phyloP scores from a whole-genome alignment of 2,329 filamentous ascomycete genomes.

The Plenodomus lindquistii region DNA sequence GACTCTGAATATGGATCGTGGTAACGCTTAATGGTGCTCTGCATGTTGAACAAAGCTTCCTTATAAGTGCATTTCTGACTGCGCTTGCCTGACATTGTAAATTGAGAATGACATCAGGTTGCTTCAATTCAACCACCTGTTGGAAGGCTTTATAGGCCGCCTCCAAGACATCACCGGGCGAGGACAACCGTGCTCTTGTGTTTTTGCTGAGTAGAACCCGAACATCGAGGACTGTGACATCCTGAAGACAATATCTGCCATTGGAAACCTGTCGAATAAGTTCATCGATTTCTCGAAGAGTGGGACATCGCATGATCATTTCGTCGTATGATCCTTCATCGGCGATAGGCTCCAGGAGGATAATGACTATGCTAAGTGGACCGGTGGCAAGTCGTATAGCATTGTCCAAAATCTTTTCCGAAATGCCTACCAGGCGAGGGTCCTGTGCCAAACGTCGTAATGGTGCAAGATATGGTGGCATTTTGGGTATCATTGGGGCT shows the following conservation, averaged over 20 bases:
- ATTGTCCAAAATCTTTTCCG: background rate
- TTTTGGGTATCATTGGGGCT: no score
- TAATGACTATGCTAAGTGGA: background rate
- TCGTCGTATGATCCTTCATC: background rate
- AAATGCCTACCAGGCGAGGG: background rate
- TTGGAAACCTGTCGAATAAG: background rate
- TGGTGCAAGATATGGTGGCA: no score
- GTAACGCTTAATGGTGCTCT: no score
- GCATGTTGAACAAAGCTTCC: background rate
- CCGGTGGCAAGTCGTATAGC: background rate
- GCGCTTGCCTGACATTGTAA: background rate
- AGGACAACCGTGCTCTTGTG: background rate
- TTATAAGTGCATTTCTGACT: background rate
- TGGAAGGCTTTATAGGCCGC: background rate
- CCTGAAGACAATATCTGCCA: background rate
- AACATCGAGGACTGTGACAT: background rate
- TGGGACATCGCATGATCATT: background rate
- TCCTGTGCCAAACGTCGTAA: no score
- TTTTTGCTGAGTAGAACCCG: background rate
- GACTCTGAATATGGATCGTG: no score
- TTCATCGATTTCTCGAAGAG: background rate
- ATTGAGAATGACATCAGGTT: background rate
- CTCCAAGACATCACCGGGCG: background rate
- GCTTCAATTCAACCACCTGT: background rate
- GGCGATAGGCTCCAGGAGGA: background rate